Evolutionary conservation across 2,329 filamentous ascomycete species (phyloP), one percentile per base, ranked within the genome.

Genomic region (Beauveria pseudobassiana): DNA sequence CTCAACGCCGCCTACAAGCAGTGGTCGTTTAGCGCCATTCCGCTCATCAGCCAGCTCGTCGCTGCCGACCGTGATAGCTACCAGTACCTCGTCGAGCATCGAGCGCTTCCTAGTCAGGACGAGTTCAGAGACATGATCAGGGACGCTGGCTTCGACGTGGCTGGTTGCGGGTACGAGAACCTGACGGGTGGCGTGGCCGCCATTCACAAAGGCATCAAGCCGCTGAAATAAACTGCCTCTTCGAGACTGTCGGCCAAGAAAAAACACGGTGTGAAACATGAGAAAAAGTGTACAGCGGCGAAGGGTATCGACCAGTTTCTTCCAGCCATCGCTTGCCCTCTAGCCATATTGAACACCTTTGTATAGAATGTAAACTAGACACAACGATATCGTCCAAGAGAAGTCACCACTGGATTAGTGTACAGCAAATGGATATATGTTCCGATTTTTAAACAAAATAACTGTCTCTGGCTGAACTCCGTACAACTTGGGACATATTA

Each of bases 41-140:
- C 95, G 0, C 75, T 99, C 67, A 97, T 99, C 70, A 96, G 95
- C 3, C 93, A 99, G 77, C 72, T 99, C 64, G 93, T 99, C 18
- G 93, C 95, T 1, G 91, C 91, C 7, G 96, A 99, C 73, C 82
- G 93, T 62, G 93, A 96, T 71, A 96, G 91, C 73, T 99, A 99
- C 75, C 95, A 99, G 80, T 99, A 99, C 76, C 81, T 99, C 10
- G 95, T 99, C 10, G 95, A 97, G 93, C 75, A 99, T 99, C 74
- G 93, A 97, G 76, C 81, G 84, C 53, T 98, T 98, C 73, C 95
- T 0, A 88, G 80, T 67, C 96, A 99, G 78, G 82, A 86, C 58
- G 86, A 91, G 67, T 99, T 96, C 71, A 83, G 87, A 66, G 82
- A 85, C 40, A 92, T 96, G 90, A 95, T 96, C 70, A 75, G 83